Percentiles rank a stretch among this genome's conserved stretches.
Evolutionary conservation across 148 eudicot genomes (phyloP).

Genomic region (Spergularia bocconei): DNA sequence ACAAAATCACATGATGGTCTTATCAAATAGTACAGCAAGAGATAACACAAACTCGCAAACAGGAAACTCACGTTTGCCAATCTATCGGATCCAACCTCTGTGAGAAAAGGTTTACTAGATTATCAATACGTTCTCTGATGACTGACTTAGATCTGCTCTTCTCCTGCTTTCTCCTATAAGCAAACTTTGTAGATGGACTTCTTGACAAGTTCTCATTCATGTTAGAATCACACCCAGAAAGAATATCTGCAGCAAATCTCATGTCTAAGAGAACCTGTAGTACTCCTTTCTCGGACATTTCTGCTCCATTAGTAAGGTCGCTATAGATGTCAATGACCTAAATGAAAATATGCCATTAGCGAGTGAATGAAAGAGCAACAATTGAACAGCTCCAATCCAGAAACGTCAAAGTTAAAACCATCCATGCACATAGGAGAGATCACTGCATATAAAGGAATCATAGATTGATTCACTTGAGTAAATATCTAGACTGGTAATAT

Average conservation of each 20-base stretch:
- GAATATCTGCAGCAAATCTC: constrained; percentile 77
- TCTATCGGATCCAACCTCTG: constrained; percentile 94
- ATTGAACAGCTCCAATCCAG: background rate
- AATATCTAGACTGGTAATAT: too few relatives aligned
- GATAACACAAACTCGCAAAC: background rate
- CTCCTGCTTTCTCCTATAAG: constrained; percentile 75
- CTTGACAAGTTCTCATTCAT: constrained; percentile 42
- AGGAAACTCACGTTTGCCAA: constrained; percentile 80
- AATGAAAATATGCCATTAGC: constrained; percentile 20
- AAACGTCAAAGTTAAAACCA: background rate
- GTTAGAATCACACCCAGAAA: constrained; percentile 65
- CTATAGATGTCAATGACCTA: constrained; percentile 67
- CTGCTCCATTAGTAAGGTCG: constrained; percentile 47
- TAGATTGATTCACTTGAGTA: background rate
- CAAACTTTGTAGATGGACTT: constrained; percentile 41
- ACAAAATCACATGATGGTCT: constrained; percentile 10
- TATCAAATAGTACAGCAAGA: background rate
- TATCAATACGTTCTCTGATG: constrained; percentile 54
- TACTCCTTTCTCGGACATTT: constrained; percentile 79
- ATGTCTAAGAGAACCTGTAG: constrained; percentile 82
- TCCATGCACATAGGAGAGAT: background rate
- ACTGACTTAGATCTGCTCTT: constrained; percentile 52
- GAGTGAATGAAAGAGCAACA: constrained; percentile 8
- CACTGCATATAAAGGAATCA: background rate
- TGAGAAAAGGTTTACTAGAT: constrained; percentile 53